phyloP scores from a whole-genome alignment of 2,329 filamentous ascomycete species.

The Whalleya microplaca region DNA sequence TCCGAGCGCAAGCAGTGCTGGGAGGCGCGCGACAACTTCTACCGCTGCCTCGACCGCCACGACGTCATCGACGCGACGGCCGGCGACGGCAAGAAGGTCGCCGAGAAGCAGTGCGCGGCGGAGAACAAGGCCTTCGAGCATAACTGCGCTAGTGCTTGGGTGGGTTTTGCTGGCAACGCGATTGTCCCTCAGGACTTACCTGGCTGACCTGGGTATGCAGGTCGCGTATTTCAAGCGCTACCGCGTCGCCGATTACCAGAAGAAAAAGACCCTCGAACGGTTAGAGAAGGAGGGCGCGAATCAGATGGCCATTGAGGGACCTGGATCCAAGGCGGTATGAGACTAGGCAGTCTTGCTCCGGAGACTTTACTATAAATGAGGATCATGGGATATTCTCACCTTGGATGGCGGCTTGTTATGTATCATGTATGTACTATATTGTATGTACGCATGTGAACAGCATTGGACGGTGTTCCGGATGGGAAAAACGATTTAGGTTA shows the following conservation, averaged over 20 bases:
- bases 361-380: neutral
- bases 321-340: constrained; percentile 14
- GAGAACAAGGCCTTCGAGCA: constrained; percentile 73
- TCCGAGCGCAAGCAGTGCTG: constrained; percentile 84
- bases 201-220: constrained; percentile 48
- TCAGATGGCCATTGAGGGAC: constrained; percentile 13
- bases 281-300: constrained; percentile 73
- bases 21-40: constrained; percentile 87
- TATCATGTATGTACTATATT: constrained; percentile 22
- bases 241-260: constrained; percentile 88
- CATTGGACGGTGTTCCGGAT: constrained; percentile 25
- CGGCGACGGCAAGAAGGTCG: constrained; percentile 55
- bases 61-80: constrained; percentile 76
- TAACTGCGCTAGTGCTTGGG: constrained; percentile 90
- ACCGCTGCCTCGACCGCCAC: constrained; percentile 81
- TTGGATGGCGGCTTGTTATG: neutral
- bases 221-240: constrained; percentile 98
- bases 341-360: neutral
- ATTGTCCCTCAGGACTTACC: neutral
- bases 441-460: constrained; percentile 22
- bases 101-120: constrained; percentile 58
- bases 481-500: constrained; percentile 10
- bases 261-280: constrained; percentile 76
- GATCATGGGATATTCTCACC: neutral
- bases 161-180: constrained; percentile 48